A percentile compares a stretch with the other conserved stretches of the same genome.
Evolutionary conservation across 2,329 filamentous ascomycete genomes (phyloP).

Genomic region (Talaromyces sp.): DNA sequence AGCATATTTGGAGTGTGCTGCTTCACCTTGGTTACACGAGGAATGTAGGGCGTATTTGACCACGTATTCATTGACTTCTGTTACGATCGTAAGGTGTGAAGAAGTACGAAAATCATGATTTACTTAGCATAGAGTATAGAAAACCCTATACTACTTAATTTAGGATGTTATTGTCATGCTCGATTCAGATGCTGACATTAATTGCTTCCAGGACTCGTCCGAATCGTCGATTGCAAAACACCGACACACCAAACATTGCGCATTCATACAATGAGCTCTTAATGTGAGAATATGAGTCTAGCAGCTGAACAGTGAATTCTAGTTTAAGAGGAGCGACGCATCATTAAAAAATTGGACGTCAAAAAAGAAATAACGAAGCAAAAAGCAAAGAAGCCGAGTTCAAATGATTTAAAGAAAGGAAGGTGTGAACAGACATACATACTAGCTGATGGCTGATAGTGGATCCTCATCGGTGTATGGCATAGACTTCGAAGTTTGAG

Average conservation of each 20-base stretch:
- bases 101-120: neutral
- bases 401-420: neutral
- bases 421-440: neutral
- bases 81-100: neutral
- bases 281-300: neutral
- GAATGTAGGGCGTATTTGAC: neutral
- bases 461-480: neutral
- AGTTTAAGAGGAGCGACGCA: neutral
- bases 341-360: neutral
- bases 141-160: neutral
- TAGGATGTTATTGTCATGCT: neutral
- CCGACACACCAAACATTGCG: neutral
- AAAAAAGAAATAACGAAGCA: neutral
- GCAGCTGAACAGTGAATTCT: neutral
- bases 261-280: neutral
- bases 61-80: neutral
- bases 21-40: neutral
- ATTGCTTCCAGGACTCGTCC: neutral
- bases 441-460: neutral
- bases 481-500: neutral
- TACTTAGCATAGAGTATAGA: neutral
- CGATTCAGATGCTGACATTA: neutral
- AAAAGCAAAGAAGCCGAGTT: neutral
- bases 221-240: neutral
- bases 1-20: slow-evolving; percentile 1